Percentiles rank a stretch among this genome's conserved stretches.
Conservation (phyloP, 768 basidiomycete genomes). For the Saitozyma podzolica region DNA sequence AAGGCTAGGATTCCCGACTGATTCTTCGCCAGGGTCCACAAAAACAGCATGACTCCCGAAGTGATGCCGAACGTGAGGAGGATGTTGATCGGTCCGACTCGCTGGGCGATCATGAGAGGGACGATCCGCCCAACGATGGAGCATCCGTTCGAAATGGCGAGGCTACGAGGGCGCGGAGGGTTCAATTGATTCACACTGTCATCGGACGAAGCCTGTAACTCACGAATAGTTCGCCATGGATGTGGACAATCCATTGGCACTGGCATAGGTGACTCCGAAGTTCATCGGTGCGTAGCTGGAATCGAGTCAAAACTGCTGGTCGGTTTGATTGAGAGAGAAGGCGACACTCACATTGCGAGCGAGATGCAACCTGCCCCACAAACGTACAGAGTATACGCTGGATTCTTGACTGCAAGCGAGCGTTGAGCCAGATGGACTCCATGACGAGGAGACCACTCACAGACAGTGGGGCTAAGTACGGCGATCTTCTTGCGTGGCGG, state of each 20-base stretch:
- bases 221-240: constrained; percentile 34
- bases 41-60: constrained; percentile 64
- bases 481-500: constrained; percentile 30
- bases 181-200: background rate
- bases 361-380: constrained; percentile 62
- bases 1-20: constrained; percentile 21
- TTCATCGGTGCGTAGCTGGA: constrained; percentile 60
- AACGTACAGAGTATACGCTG: constrained; percentile 63
- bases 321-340: background rate
- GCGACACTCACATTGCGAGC: constrained; percentile 58
- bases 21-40: constrained; percentile 61
- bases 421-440: constrained; percentile 60
- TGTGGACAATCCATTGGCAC: constrained; percentile 21
- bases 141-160: constrained; percentile 43
- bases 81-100: constrained; percentile 63
- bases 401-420: constrained; percentile 63
- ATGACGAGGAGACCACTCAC: constrained; percentile 62
- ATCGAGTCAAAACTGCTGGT: background rate
- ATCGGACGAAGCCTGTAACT: constrained; percentile 2
- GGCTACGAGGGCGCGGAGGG: constrained; percentile 9
- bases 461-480: constrained; percentile 29
- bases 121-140: constrained; percentile 45
- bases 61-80: constrained; percentile 65
- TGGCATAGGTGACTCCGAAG: constrained; percentile 10
- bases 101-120: constrained; percentile 44